Base-by-base conservation (phyloP, 2,329 filamentous ascomycete genomes). In the Fusarium chaquense region DNA sequence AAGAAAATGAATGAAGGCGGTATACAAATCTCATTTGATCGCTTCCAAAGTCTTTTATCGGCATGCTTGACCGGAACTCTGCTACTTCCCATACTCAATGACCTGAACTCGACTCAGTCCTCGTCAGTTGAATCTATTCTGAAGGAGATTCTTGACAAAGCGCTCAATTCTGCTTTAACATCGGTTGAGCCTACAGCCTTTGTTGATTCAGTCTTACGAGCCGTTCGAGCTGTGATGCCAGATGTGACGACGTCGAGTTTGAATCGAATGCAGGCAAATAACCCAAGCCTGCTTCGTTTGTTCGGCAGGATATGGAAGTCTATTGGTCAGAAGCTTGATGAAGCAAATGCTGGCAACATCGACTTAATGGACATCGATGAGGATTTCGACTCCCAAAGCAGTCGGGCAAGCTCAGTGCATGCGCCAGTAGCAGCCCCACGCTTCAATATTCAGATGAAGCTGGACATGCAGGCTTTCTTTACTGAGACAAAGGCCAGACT, bases 341-440 rank as follows among this genome's bases (percentile, higher is more conserved):
- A 52, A 77, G 4, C 70, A 63, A 24, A 71, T 72, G 33, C 71
- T 80, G 46, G 82, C 6, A 79, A 83, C 12, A 69, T 80, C 4
- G 88, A 90, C 69, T 75, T 83, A 8, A 91, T 92, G 89, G 90
- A 93, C 58, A 74, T 93, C 7, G 91, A 93, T 72, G 84, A 87
- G 15, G 86, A 87, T 3, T 89, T 91, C 57, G 86, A 88, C 41
- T 89, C 88, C 0, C 88, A 91, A 69, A 81, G 81, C 54, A 89
- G 85, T 65, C 83, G 82, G 26, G 80, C 76, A 28, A 83, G 81
- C 50, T 76, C 78, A 18, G 64, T 75, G 2, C 76, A 81, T 32
- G 81, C 79, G 33, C 61, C 69, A 2, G 72, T 78, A 22, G 75
- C 84, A 18, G 75, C 88, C 43, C 82, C 87, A 43, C 83, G 86